Evolutionary conservation across 2,329 filamentous ascomycete genomes (phyloP).

Genomic region (Raffaelea deltoideospora): DNA sequence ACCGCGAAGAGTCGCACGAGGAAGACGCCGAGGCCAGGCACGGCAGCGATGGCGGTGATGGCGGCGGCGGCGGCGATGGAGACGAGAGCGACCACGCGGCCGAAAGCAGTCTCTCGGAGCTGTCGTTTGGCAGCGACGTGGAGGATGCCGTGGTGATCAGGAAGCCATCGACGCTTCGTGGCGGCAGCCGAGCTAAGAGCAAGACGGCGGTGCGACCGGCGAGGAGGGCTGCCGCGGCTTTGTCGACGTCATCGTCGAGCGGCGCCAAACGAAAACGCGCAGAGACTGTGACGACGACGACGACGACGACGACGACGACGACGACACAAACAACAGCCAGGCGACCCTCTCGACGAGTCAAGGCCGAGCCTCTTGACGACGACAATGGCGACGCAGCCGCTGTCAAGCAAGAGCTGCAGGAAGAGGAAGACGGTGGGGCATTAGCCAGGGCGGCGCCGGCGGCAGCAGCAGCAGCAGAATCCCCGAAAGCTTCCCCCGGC

Average conservation of each 20-base stretch:
- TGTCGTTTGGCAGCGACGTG: slow-evolving; percentile 15
- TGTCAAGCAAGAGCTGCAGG: background rate
- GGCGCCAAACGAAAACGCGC: slow-evolving; percentile 18
- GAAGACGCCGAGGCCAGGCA: slow-evolving; percentile 4
- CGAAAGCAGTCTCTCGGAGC: slow-evolving; percentile 8
- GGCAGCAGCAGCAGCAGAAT: too few species aligned
- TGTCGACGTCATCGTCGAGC: slow-evolving; percentile 2
- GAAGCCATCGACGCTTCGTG: too few species aligned
- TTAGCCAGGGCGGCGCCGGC: too few species aligned
- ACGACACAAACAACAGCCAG: slow-evolving; percentile 1
- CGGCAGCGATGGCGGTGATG: background rate
- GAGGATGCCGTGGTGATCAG: slow-evolving; percentile 16
- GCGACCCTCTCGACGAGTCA: background rate
- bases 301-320: slow-evolving; percentile 3
- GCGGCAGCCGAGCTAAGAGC: too few species aligned
- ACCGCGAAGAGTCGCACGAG: slow-evolving; percentile 8
- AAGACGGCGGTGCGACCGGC: too few species aligned
- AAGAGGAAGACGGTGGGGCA: background rate
- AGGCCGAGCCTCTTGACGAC: background rate
- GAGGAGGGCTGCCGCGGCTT: too few species aligned
- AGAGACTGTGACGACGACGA: slow-evolving; percentile 15
- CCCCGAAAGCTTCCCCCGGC: too few species aligned
- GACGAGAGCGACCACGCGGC: slow-evolving; percentile 1
- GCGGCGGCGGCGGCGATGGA: background rate
- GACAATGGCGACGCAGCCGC: background rate